Evolutionary conservation across 176 grass and related monocot species (phyloP), one percentile per base, ranked within the genome.

Genomic region (Chrysopogon serrulatus): DNA sequence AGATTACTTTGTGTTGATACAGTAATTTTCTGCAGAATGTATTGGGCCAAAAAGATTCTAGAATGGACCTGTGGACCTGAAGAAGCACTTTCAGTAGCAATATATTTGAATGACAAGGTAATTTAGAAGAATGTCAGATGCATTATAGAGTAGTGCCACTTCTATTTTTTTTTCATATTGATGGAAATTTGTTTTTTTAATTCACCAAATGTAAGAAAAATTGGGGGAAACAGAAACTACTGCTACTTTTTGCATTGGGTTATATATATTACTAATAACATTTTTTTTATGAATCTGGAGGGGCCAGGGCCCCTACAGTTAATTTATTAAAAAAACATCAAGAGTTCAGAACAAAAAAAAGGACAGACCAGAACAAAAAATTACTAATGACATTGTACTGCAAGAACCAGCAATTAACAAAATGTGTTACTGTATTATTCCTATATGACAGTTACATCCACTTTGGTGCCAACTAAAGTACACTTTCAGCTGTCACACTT

Each of bases 21-120:
- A 32, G 11, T 69, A 60, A 5, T 79, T 76, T 24, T 81, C 77
- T 76, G 71, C 82, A 98, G 95, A 78, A 98, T 98, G 95, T 98
- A 95, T 84, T 98, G 95, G 95, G 95, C 92, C 9, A 98, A 98
- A 84, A 98, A 98, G 43, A 95, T 95, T 87, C 75, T 98, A 70
- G 95, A 98, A 79, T 98, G 95, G 95, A 98, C 95, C 33, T 90
- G 69, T 88, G 54, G 82, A 11, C 92, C 95, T 77, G 90, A 93
- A 86, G 95, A 95, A 93, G 95, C 92, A 86, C 92, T 98, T 81
- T 90, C 88, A 6, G 40, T 87, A 49, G 90, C 95, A 90, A 86
- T 88, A 78, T 93, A 93, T 87, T 81, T 98, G 45, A 98, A 98
- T 74, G 95, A 98, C 47, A 98, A 98, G 92, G 95, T 98, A 91